Percentiles rank a stretch among this genome's conserved stretches.
Conservation (phyloP, 768 basidiomycete genomes). For the Podaxis rugospora region DNA sequence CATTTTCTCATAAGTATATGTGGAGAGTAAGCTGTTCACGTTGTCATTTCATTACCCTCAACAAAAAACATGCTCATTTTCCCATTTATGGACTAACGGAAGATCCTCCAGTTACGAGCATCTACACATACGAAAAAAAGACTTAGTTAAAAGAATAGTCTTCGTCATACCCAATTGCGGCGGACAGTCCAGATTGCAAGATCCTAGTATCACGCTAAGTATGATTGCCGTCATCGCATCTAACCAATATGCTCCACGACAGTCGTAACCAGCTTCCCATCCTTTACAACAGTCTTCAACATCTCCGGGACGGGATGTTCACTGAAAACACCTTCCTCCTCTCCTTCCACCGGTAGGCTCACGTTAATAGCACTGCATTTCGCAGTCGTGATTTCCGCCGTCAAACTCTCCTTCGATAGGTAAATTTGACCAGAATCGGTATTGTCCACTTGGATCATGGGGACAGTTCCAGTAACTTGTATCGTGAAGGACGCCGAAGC, state of each 20-base stretch:
- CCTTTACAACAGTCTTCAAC: constrained; percentile 78
- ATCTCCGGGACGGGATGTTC: constrained; percentile 95
- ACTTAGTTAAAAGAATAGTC: too few relatives aligned
- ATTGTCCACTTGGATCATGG: constrained; percentile 90
- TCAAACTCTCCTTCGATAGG: constrained; percentile 76
- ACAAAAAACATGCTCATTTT: not conserved
- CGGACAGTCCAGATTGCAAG: not conserved
- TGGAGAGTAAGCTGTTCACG: not conserved
- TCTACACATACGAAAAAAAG: too few relatives aligned
- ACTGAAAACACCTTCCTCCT: constrained; percentile 88
- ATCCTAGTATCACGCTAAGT: not conserved
- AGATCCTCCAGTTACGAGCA: too few relatives aligned
- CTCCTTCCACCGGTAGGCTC: constrained; percentile 77
- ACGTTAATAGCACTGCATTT: constrained; percentile 95
- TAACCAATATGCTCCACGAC: constrained; percentile 84
- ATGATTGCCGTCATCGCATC: not conserved
- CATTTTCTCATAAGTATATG: not conserved
- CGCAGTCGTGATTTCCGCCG: constrained; percentile 83
- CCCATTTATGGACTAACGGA: not conserved
- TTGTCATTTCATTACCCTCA: not conserved
- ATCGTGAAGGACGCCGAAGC: constrained; percentile 90
- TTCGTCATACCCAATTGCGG: not conserved
- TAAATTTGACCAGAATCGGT: constrained; percentile 96
- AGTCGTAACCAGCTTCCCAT: constrained; percentile 82
- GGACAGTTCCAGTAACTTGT: constrained; percentile 86